phyloP scores from a whole-genome alignment of 257 asterid genomes.

The Solanum raphanifolium region DNA sequence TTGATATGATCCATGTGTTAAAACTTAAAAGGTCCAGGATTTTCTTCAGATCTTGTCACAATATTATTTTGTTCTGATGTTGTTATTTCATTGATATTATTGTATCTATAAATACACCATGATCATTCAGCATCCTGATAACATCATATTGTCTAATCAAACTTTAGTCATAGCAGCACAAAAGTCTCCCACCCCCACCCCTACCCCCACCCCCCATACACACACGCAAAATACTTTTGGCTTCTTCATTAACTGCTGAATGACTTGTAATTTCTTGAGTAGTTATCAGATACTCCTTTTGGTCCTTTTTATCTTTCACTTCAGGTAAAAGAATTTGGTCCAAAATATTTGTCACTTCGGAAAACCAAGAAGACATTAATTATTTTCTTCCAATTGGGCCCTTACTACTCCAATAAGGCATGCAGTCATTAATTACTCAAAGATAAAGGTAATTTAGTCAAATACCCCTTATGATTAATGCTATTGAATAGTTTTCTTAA shows the following conservation, averaged over 20 bases:
- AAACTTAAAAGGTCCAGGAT: background rate
- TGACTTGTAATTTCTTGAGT: background rate
- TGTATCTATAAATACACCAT: background rate
- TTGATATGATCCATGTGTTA: background rate
- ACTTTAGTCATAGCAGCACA: background rate
- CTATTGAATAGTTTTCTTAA: background rate
- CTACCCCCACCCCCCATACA: background rate
- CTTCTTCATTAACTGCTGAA: background rate
- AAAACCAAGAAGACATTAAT: background rate
- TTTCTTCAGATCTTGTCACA: background rate
- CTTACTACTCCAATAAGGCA: background rate
- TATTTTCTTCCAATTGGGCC: background rate
- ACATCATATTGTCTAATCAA: background rate
- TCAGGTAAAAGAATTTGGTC: background rate
- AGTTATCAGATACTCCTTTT: background rate
- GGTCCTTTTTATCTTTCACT: background rate
- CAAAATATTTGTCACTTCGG: background rate
- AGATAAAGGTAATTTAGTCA: background rate
- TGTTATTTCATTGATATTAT: background rate
- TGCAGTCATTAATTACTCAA: background rate
- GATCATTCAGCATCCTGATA: background rate
- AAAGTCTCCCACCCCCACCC: background rate
- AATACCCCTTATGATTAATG: background rate
- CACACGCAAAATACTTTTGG: background rate
- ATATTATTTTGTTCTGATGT: background rate